Base-by-base conservation (phyloP, 176 grass and related monocot genomes). In the Carex littledalei region DNA sequence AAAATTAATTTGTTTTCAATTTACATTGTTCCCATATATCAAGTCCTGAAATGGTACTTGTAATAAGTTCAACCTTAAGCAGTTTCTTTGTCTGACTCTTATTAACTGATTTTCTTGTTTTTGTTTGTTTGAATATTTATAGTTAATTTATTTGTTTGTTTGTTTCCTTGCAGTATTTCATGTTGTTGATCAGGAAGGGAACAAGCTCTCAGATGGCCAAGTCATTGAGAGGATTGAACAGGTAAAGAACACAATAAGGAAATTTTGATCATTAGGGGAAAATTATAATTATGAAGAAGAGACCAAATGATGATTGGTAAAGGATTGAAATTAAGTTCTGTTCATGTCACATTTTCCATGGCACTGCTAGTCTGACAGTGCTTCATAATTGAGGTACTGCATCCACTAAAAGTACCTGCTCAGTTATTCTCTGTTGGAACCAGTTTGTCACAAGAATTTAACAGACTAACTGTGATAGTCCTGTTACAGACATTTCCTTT, bases 161-260 rank as follows among this genome's bases (percentile, higher is more conserved):
- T 61, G 47, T 84, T 76, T 1, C 70, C 45, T 70, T 83, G 59
- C 89, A 94, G 92, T 92, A 45, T 94, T 94, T 83, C 91, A 94
- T 94, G 92, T 92, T 63, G 91, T 90, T 6, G 86, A 94, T 88
- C 83, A 72, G 39, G 84, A 90, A 7, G 92, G 92, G 54, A 85
- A 63, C 4, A 94, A 94, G 64, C 63, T 94, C 47, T 14, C 71
- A 53, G 74, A 88, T 55, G 84, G 7, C 62, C 71, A 86, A 73
- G 61, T 87, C 52, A 92, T 90, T 10, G 89, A 90, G 55, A 77
- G 78, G 41, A 90, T 94, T 54, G 84, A 94, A 85, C 84, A 88
- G 50, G 92, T 94, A 85, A 84, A 5, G 34, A 41, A 76, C 15
- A 54, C 2, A 29, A 29, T 8, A 9, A 8, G 39, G 41, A 76